Conservation (phyloP, 2,329 filamentous ascomycete species). For the Talaromyces atroroseus region DNA sequence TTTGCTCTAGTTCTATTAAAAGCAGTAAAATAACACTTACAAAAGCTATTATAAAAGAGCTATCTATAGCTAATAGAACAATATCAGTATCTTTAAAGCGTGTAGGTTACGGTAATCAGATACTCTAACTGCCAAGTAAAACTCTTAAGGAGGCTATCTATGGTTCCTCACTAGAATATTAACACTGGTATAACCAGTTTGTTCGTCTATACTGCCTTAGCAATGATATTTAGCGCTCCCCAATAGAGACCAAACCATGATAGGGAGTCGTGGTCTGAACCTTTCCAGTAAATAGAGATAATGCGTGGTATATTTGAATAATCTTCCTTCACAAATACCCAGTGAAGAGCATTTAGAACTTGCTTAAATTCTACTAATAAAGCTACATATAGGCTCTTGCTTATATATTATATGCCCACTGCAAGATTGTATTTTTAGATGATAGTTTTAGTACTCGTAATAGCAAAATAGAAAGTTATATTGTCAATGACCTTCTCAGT, state of each 20-base stretch:
- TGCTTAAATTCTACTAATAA: too few species aligned
- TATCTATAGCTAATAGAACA: not conserved
- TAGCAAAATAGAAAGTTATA: too few species aligned
- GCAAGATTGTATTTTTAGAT: too few species aligned
- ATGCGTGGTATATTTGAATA: not conserved
- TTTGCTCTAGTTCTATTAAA: constrained; percentile 40
- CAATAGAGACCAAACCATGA: not conserved
- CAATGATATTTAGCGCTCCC: not conserved
- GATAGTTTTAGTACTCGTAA: too few species aligned
- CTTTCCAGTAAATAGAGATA: not conserved
- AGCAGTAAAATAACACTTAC: constrained; percentile 43
- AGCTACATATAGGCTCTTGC: too few species aligned
- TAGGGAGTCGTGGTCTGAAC: not conserved
- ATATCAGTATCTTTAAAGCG: not conserved
- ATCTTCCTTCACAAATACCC: too few species aligned
- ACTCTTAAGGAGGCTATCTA: constrained; percentile 40
- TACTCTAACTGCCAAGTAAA: constrained; percentile 20
- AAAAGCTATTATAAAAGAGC: not conserved
- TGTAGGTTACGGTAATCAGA: not conserved
- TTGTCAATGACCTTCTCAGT: too few species aligned
- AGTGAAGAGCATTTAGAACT: too few species aligned
- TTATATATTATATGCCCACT: too few species aligned
- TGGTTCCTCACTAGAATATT: constrained; percentile 13
- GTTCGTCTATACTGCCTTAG: not conserved
- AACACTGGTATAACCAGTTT: constrained; percentile 20